phyloP scores from a whole-genome alignment of 805 yeast species.

The Starmerella gropengiesseri region DNA sequence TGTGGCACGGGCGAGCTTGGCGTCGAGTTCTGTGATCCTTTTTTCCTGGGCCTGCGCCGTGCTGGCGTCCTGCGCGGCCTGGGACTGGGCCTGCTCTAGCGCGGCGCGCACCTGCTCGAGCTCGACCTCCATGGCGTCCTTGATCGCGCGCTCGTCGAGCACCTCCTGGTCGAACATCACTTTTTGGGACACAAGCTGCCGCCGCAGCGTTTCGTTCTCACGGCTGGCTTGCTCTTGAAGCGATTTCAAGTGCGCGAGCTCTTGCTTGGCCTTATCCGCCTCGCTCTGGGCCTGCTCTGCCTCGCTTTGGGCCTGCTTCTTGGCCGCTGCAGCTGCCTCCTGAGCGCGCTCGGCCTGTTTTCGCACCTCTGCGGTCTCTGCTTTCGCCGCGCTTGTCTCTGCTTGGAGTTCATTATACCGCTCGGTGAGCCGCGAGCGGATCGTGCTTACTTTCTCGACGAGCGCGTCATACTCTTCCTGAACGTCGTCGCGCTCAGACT shows the following conservation, averaged over 20 bases:
- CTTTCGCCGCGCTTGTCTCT: slow-evolving; percentile 27
- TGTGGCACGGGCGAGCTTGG: slow-evolving; percentile 23
- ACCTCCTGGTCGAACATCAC: slow-evolving; percentile 20
- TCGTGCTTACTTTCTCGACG: slow-evolving; percentile 30
- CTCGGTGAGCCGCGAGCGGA: slow-evolving; percentile 35
- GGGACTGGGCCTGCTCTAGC: neutral
- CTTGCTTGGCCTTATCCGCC: neutral
- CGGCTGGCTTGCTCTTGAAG: neutral
- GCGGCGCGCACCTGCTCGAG: slow-evolving; percentile 31
- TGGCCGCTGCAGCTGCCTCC: neutral
- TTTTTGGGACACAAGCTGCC: slow-evolving; percentile 17
- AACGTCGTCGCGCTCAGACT: slow-evolving; percentile 35
- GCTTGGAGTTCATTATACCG: slow-evolving; percentile 31
- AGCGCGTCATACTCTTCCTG: slow-evolving; percentile 35
- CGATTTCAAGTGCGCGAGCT: neutral
- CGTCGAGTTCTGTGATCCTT: slow-evolving; percentile 26
- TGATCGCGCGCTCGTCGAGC: slow-evolving; percentile 8
- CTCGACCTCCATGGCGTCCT: slow-evolving; percentile 14
- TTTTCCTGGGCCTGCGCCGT: slow-evolving; percentile 18
- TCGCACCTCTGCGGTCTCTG: neutral
- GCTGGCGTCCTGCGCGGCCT: neutral
- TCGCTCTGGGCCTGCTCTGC: slow-evolving; percentile 4
- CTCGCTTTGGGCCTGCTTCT: neutral
- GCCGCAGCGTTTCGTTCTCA: slow-evolving; percentile 6
- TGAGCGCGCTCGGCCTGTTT: slow-evolving; percentile 1